Percentiles rank a stretch among this genome's conserved stretches.
Evolutionary conservation across 2,329 filamentous ascomycete species (phyloP).

Genomic region (Fusarium nisikadoi): DNA sequence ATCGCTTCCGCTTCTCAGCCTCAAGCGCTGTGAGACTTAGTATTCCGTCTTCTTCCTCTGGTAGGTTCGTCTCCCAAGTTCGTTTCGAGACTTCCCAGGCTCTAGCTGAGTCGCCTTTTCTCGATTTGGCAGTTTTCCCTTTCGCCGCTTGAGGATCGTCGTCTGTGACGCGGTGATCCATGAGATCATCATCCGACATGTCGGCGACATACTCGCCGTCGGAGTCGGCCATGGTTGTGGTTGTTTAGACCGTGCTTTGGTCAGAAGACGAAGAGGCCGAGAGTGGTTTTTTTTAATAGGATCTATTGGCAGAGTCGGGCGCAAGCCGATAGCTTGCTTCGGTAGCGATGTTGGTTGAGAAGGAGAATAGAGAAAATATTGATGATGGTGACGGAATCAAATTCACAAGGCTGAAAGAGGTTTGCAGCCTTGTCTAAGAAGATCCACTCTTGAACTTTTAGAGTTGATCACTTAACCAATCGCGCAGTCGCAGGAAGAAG

Average conservation of each 20-base stretch:
- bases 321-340: not conserved
- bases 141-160: slow-evolving; percentile 47
- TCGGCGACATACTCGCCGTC: slow-evolving; percentile 76
- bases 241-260: not conserved
- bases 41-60: slow-evolving; percentile 78
- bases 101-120: slow-evolving; percentile 58
- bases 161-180: slow-evolving; percentile 59
- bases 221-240: slow-evolving; percentile 71
- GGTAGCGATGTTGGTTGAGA: not conserved
- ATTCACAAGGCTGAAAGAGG: slow-evolving; percentile 41
- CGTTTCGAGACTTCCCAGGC: slow-evolving; percentile 75
- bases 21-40: slow-evolving; percentile 83
- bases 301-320: not conserved
- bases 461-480: slow-evolving; percentile 32
- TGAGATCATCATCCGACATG: slow-evolving; percentile 72
- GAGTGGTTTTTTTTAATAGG: not conserved
- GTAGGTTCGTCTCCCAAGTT: slow-evolving; percentile 77
- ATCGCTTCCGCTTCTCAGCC: slow-evolving; percentile 80
- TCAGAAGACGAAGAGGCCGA: not conserved
- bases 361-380: slow-evolving; percentile 3
- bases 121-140: slow-evolving; percentile 43
- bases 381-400: slow-evolving; percentile 36
- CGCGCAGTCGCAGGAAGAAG: slow-evolving; percentile 13
- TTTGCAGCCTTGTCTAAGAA: slow-evolving; percentile 36
- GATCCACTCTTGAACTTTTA: slow-evolving; percentile 33